These are phyloP conservation scores for Diplodia scrobiculata DNA, from an alignment of 2,329 filamentous ascomycete genomes.

Conservation along the genomic window DNA sequence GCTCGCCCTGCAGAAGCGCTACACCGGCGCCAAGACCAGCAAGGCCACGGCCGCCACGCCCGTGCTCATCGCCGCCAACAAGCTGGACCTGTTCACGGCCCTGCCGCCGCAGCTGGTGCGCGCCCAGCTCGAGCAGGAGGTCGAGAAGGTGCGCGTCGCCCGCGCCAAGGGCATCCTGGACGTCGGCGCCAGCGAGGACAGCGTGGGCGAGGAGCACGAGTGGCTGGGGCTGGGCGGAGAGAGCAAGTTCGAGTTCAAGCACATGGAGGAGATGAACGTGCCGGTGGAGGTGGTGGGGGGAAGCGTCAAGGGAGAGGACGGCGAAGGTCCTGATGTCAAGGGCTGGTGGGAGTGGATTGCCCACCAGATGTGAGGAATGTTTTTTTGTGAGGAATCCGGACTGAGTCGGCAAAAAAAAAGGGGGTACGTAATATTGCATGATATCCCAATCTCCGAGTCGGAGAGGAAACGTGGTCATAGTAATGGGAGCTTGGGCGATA, in stretches of 20 bases:
- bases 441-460: slow-evolving; percentile 25
- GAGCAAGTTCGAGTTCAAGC: slow-evolving; percentile 73
- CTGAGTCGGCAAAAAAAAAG: slow-evolving; percentile 4
- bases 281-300: slow-evolving; percentile 77
- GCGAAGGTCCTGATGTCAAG: slow-evolving; percentile 69
- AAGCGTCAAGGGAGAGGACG: slow-evolving; percentile 61
- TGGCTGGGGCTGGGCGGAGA: slow-evolving; percentile 82
- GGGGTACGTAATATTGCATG: slow-evolving; percentile 19
- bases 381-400: neutral
- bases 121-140: slow-evolving; percentile 74
- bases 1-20: slow-evolving; percentile 75
- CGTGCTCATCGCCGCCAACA: slow-evolving; percentile 87
- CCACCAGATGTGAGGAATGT: slow-evolving; percentile 60
- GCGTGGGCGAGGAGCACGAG: slow-evolving; percentile 57
- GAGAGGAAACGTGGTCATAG: slow-evolving; percentile 14
- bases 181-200: slow-evolving; percentile 70
- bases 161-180: slow-evolving; percentile 78
- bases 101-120: slow-evolving; percentile 76
- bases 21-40: slow-evolving; percentile 58
- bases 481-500: slow-evolving; percentile 7
- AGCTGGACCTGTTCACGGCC: slow-evolving; percentile 92
- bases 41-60: slow-evolving; percentile 65
- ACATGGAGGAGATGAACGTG: slow-evolving; percentile 82
- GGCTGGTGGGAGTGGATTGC: slow-evolving; percentile 93
- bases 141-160: slow-evolving; percentile 74